Percentiles rank a stretch among this genome's conserved stretches.
Evolutionary conservation across 2,329 filamentous ascomycete genomes (phyloP).

Genomic region (Pseudogymnoascus sp.): DNA sequence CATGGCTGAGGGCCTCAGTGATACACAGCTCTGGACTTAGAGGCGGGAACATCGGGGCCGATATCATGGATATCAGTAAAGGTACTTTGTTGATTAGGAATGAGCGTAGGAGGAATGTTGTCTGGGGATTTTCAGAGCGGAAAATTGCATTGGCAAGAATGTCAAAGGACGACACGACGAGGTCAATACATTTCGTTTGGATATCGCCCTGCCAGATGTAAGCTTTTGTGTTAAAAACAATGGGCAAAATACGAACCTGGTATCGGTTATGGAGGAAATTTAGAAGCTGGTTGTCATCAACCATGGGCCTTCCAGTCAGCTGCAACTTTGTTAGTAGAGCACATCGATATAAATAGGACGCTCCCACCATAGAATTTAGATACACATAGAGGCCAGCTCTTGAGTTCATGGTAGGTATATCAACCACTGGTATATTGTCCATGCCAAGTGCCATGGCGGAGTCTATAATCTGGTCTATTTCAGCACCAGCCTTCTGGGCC

Average conservation of each 20-base stretch:
- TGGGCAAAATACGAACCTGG: slow-evolving; percentile 43
- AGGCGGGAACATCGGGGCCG: slow-evolving; percentile 47
- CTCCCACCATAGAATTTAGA: slow-evolving; percentile 67
- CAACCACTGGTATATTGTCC: slow-evolving; percentile 38
- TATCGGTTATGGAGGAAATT: slow-evolving; percentile 80
- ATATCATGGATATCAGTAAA: slow-evolving; percentile 48
- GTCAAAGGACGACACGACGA: slow-evolving; percentile 85
- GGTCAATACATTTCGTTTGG: slow-evolving; percentile 67
- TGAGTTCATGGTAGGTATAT: slow-evolving; percentile 64
- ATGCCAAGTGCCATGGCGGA: slow-evolving; percentile 43
- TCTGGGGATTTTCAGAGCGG: slow-evolving; percentile 49
- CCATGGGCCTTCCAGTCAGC: slow-evolving; percentile 72
- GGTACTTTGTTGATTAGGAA: slow-evolving; percentile 74
- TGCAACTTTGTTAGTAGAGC: slow-evolving; percentile 32
- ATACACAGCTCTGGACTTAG: slow-evolving; percentile 56
- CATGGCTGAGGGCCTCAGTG: slow-evolving; percentile 52
- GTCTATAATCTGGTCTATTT: slow-evolving; percentile 50
- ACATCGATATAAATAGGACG: background rate
- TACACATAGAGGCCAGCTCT: slow-evolving; percentile 79
- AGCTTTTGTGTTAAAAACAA: slow-evolving; percentile 17
- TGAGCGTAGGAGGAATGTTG: slow-evolving; percentile 67
- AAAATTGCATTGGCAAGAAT: slow-evolving; percentile 81
- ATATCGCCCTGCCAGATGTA: slow-evolving; percentile 54
- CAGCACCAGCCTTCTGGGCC: slow-evolving; percentile 39
- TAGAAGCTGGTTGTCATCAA: slow-evolving; percentile 72